Base-by-base conservation (phyloP, 2,329 filamentous ascomycete genomes). In the Pyrenophora teres region DNA sequence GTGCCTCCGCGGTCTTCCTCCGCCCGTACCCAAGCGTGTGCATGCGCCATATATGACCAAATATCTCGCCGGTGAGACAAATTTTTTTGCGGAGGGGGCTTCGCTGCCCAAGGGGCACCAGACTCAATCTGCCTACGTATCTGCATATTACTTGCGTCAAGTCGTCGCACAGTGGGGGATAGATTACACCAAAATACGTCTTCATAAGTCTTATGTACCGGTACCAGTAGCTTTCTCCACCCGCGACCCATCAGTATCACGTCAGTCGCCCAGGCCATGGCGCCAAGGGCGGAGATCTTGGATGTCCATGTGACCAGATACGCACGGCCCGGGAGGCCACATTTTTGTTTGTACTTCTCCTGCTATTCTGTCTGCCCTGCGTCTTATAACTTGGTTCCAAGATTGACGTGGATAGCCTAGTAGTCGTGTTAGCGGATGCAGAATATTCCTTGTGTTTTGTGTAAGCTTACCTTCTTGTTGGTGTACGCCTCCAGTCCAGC, bases 401-500 rank as follows among this genome's bases (percentile, higher is more conserved):
- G 59, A 45, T 80, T 80, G 49, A 80, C 77, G 60, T 80, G 77
- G 41, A 80, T 71, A 18, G 78, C 73, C 68, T 70, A 27, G 40
- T 40, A 3, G 23, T 10, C 9, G 23, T 27, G 59, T 69, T 49
- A 70, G 64, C 55, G 45, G 43, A 15, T 27, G 3, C 37, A 12
- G 30, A 21, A 8, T 23, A n/a, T 8, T 16, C 15, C 6, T 38
- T 12, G 4, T 30, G n/a, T 4, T 4, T 18, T 21, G 13, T 13
- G 8, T 10, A 13, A 16, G 37, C 53, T 32, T 62, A 67, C 75
- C 76, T 86, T 86, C 58, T 79, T 76, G 65, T 85, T 82, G 23
- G 81, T 83, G 66, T 86, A 87, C n/a, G 81, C 80, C 50, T 82
- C 82, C 54, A 86, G 70, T 2, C 82, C 83, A 41, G 82, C 82